phyloP scores from a whole-genome alignment of 2,329 filamentous ascomycete species.

The Lithohypha guttulata region DNA sequence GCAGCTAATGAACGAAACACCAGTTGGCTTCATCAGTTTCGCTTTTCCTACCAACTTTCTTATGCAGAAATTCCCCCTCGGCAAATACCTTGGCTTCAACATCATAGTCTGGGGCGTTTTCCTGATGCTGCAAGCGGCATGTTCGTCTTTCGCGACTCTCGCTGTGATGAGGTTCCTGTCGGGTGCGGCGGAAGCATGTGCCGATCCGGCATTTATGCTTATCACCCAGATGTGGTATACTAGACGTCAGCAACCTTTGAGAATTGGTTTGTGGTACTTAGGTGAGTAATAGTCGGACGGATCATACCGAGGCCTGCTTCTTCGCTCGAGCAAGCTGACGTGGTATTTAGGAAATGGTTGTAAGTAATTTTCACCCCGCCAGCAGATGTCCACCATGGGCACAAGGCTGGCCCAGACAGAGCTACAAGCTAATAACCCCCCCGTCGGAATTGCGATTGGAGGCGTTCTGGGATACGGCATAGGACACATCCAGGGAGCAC shows the following conservation, averaged over 20 bases:
- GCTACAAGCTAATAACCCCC: not conserved
- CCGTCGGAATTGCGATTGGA: constrained; percentile 40
- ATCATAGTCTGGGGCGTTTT: constrained; percentile 44
- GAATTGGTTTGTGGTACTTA: constrained; percentile 50
- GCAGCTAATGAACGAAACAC: too few relatives aligned
- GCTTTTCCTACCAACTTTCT: constrained; percentile 22
- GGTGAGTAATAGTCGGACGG: constrained; percentile 20
- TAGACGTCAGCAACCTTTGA: constrained; percentile 49
- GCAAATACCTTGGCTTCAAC: constrained; percentile 44
- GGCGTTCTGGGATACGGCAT: constrained; percentile 29
- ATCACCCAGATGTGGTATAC: constrained; percentile 53
- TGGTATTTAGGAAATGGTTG: too few relatives aligned
- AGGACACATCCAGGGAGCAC: constrained; percentile 33
- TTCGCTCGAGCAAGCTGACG: too few relatives aligned
- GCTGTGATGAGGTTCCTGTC: constrained; percentile 47
- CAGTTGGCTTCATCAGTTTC: constrained; percentile 30
- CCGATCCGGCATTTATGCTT: constrained; percentile 52
- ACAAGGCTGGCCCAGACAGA: too few relatives aligned
- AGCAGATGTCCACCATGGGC: too few relatives aligned
- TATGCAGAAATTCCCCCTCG: constrained; percentile 29
- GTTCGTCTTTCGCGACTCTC: constrained; percentile 44
- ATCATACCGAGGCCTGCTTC: too few relatives aligned
- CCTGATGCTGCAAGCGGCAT: constrained; percentile 43
- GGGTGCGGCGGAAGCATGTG: constrained; percentile 46
- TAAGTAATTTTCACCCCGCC: too few relatives aligned